These are phyloP conservation scores for Sporothrix pallida DNA, from an alignment of 2,329 filamentous ascomycete species.

Conservation along the genomic window DNA sequence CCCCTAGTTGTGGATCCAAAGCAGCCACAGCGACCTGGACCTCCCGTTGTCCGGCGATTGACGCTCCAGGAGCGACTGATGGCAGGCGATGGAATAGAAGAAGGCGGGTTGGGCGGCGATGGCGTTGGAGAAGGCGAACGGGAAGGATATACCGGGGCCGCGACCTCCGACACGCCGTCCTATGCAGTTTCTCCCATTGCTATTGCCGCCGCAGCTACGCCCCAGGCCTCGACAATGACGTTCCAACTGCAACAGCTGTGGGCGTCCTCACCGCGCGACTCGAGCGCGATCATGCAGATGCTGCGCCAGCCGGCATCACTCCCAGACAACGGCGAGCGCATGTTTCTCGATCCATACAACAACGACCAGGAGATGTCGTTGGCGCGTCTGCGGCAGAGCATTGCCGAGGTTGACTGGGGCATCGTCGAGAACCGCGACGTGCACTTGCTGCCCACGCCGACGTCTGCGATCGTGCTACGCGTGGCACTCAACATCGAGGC, in stretches of 20 bases:
- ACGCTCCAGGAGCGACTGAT: constrained; percentile 7
- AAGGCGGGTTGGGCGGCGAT: constrained; percentile 15
- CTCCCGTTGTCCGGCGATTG: neutral
- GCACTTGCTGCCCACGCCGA: constrained; percentile 69
- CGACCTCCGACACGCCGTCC: neutral
- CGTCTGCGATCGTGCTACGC: constrained; percentile 72
- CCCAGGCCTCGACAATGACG: neutral
- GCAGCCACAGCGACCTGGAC: constrained; percentile 41
- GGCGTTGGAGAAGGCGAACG: neutral
- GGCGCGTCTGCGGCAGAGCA: constrained; percentile 61
- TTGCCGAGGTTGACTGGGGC: constrained; percentile 58
- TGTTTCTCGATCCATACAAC: constrained; percentile 86
- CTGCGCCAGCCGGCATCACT: neutral
- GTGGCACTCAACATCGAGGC: constrained; percentile 81
- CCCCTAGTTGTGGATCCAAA: constrained; percentile 44
- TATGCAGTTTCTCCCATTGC: constrained; percentile 7
- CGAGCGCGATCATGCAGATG: neutral
- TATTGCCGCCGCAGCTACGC: neutral
- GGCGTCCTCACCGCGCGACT: neutral
- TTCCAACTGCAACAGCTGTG: constrained; percentile 17
- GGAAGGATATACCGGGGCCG: neutral
- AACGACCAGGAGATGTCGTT: constrained; percentile 69
- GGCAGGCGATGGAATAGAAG: neutral
- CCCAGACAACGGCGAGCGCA: constrained; percentile 52
- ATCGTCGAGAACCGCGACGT: constrained; percentile 45